Base-by-base conservation (phyloP, 2,329 filamentous ascomycete species). In the Microcyclosporella mali region DNA sequence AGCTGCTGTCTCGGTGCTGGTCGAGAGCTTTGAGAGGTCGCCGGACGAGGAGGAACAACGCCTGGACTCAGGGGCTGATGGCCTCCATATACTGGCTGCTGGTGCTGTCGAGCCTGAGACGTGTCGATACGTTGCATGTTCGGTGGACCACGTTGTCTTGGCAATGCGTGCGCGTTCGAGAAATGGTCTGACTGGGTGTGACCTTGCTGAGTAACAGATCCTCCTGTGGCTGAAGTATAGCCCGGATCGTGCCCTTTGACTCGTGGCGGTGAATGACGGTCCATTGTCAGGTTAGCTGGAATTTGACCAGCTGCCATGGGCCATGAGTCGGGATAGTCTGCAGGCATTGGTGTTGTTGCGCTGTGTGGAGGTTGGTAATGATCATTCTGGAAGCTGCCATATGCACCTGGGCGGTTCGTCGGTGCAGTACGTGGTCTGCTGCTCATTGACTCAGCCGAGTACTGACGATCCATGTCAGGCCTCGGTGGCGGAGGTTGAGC, bases 241-340 rank as follows among this genome's bases (percentile, higher is more conserved):
- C 36, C 16, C 17, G 36, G 37, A 16, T 37, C 33, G 17, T 45
- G 45, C 27, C 40, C 48, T 33, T 47, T 41, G 6, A 39, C 9
- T 17, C 41, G 42, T 9, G 37, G 43, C 21, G 45, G 43, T 35
- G 40, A 38, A 16, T 41, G 38, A 21, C 37, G 33, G 11, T 41
- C 37, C n/a, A 21, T 16, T 29, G 42, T 18, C 18, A 33, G 37
- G 35, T 46, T 45, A n/a, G 42, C 38, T 11, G 43, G 46, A 15
- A 46, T 36, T 15, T 51, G 49, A 6, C 42, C 45, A 7, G 43
- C 28, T 18, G 45, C 43, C 42, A 51, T 49, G 6, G 49, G 36
- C 57, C 56, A 41, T 56, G 56, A 37, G 55, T 52, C 31, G 61
- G 49, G 46, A 30, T 51, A 47, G 14, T 51, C 42, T 17, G 49